These are phyloP conservation scores for Mrakia frigida DNA, from an alignment of 768 basidiomycete genomes.

Conservation along the genomic window DNA sequence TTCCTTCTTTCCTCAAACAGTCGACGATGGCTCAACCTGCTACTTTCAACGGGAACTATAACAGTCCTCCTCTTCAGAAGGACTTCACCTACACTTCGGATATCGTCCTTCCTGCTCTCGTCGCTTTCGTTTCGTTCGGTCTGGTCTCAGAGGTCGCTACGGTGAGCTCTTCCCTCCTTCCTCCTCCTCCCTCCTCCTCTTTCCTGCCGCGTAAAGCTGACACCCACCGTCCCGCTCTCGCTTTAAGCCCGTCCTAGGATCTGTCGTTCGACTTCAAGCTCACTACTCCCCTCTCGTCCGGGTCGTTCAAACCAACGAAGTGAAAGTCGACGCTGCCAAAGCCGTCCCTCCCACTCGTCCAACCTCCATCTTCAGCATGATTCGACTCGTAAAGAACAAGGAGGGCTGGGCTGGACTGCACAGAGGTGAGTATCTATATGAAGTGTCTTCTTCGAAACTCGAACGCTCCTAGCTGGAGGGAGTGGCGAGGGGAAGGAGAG, in stretches of 20 bases:
- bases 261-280: constrained; percentile 2
- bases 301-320: background rate
- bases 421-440: constrained; percentile 4
- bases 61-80: background rate
- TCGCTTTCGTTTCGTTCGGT: constrained; percentile 5
- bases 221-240: background rate
- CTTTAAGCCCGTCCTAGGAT: background rate
- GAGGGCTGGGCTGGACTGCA: background rate
- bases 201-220: no score
- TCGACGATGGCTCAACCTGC: background rate
- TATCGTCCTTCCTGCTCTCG: background rate
- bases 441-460: no score
- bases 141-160: background rate
- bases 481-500: background rate
- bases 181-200: background rate
- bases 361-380: background rate
- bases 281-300: constrained; percentile 8
- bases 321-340: background rate
- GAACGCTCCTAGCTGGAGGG: no score
- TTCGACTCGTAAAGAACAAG: background rate
- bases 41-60: background rate
- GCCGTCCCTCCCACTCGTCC: background rate
- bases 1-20: background rate
- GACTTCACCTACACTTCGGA: background rate
- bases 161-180: background rate